phyloP scores from a whole-genome alignment of 2,329 filamentous ascomycete genomes.

The Penicillium digitatum region DNA sequence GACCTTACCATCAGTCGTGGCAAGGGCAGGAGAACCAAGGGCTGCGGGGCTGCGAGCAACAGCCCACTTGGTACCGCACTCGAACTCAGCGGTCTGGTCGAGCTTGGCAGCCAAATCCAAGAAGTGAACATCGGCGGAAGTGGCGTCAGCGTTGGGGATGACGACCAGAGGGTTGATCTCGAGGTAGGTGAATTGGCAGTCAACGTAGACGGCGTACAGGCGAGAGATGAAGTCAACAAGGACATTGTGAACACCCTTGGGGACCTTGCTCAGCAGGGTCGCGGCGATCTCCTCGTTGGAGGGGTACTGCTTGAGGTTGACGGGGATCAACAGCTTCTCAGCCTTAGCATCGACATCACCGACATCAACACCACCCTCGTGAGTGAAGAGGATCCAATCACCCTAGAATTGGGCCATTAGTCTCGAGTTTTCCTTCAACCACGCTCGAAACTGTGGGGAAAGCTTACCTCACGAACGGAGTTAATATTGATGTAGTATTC shows the following conservation, averaged over 20 bases:
- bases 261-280: conserved; percentile 85
- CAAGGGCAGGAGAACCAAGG: conserved; percentile 71
- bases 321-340: conserved; percentile 95
- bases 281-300: conserved; percentile 91
- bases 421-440: neutral
- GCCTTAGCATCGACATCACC: conserved; percentile 98
- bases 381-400: conserved; percentile 99
- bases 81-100: conserved; percentile 98
- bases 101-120: conserved; percentile 97
- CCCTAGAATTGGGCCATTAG: conserved; percentile 58
- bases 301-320: conserved; percentile 90
- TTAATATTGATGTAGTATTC: conserved; percentile 99
- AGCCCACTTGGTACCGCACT: conserved; percentile 99
- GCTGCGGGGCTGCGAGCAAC: conserved; percentile 86
- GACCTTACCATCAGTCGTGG: conserved; percentile 67
- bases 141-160: conserved; percentile 87
- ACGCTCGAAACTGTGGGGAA: neutral
- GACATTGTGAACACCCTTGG: conserved; percentile 93
- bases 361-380: conserved; percentile 99
- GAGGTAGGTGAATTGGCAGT: conserved; percentile 99
- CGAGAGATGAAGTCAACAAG: conserved; percentile 98
- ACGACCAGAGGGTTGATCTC: conserved; percentile 99
- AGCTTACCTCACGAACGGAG: conserved; percentile 96
- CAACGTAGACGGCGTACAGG: conserved; percentile 97
- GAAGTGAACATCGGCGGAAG: conserved; percentile 94